Conservation (phyloP, 176 grass and related monocot genomes). For the Rhynchospora pubera region DNA sequence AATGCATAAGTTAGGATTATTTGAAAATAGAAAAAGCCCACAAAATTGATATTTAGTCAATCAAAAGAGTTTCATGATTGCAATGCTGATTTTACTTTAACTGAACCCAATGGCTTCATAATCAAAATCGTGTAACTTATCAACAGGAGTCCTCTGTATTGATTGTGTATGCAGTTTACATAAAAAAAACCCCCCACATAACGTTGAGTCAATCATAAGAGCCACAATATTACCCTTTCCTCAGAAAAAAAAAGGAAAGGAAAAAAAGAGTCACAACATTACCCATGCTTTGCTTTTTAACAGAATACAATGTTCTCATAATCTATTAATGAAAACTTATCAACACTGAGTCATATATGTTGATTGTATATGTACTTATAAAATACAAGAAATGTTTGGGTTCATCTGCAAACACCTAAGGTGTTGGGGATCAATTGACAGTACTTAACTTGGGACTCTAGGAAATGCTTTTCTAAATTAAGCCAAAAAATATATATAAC, state of each 20-base stretch:
- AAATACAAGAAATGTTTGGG: too few relatives aligned
- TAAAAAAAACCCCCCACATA: too few relatives aligned
- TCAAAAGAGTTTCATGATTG: neutral
- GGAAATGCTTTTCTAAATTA: too few relatives aligned
- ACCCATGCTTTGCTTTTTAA: neutral
- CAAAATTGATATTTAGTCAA: neutral
- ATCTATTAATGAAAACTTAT: slow-evolving; percentile 1
- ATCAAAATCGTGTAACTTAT: neutral
- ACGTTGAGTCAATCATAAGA: neutral
- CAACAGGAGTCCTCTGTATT: neutral
- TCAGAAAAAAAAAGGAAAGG: too few relatives aligned
- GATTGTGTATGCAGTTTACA: neutral
- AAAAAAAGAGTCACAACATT: neutral
- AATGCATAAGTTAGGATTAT: neutral
- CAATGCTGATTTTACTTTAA: neutral
- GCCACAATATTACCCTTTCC: neutral
- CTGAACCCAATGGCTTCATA: neutral
- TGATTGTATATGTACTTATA: too few relatives aligned
- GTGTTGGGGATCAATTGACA: too few relatives aligned
- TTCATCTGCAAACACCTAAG: too few relatives aligned
- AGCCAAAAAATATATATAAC: too few relatives aligned
- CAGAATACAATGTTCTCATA: neutral
- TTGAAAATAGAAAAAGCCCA: neutral
- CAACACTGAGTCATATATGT: too few relatives aligned
- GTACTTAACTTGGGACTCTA: too few relatives aligned